These are phyloP conservation scores for Linderina pennispora DNA, from an alignment of 192 early-diverging fungal species.

Conservation along the genomic window DNA sequence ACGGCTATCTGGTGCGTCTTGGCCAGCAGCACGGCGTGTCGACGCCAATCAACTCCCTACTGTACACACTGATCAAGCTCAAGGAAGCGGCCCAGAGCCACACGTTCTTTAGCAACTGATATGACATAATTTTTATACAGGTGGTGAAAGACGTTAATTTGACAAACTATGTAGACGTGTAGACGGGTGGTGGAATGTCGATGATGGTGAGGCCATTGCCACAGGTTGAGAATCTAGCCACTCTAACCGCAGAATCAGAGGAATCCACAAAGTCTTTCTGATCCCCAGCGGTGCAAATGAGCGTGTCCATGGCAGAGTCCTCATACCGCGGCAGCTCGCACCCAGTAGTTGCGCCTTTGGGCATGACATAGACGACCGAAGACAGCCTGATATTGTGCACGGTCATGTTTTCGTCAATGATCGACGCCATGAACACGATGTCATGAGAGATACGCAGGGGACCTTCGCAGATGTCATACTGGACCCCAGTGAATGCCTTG, in stretches of 20 bases:
- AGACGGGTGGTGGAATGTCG: too few species aligned
- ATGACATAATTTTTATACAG: too few species aligned
- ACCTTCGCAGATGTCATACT: slow-evolving; percentile 31
- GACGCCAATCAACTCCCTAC: slow-evolving; percentile 32
- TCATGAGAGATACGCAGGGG: slow-evolving; percentile 37
- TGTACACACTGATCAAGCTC: slow-evolving; percentile 34
- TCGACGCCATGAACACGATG: slow-evolving; percentile 19
- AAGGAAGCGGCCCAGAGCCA: slow-evolving; percentile 14
- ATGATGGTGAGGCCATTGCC: too few species aligned
- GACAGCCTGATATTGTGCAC: slow-evolving; percentile 40
- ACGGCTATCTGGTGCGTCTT: slow-evolving; percentile 48
- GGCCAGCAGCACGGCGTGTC: slow-evolving; percentile 45
- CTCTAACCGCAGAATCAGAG: too few species aligned
- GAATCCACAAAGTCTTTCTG: too few species aligned
- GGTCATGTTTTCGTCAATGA: slow-evolving; percentile 32
- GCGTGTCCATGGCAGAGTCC: slow-evolving; percentile 26
- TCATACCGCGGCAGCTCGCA: slow-evolving; percentile 36
- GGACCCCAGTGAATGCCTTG: slow-evolving; percentile 17
- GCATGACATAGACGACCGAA: slow-evolving; percentile 28
- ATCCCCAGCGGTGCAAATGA: slow-evolving; percentile 21
- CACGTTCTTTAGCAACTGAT: too few species aligned
- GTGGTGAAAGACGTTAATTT: too few species aligned
- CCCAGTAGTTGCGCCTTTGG: neutral
- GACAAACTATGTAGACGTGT: too few species aligned
- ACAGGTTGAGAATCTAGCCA: too few species aligned